These are phyloP conservation scores for Chalara sp. DNA, from an alignment of 2,329 filamentous ascomycete species.

Conservation along the genomic window DNA sequence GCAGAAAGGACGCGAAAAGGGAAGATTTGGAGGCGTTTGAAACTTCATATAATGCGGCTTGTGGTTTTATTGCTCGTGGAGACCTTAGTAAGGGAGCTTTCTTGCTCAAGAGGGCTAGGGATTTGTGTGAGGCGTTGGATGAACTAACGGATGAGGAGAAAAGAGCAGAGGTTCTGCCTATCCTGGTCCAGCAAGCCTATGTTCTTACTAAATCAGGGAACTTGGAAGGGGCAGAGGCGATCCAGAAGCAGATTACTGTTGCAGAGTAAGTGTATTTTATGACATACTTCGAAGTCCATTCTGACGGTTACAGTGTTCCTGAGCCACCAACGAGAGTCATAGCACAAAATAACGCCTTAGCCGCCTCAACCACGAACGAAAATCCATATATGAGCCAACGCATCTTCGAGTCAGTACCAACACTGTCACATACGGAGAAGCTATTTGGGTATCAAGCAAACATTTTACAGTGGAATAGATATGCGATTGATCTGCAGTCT, in stretches of 20 bases:
- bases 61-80: constrained; percentile 62
- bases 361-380: constrained; percentile 33
- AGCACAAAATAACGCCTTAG: constrained; percentile 56
- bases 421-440: constrained; percentile 49
- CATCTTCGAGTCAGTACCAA: constrained; percentile 47
- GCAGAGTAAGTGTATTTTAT: constrained; percentile 45
- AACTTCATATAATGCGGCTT: constrained; percentile 75
- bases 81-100: constrained; percentile 58
- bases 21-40: constrained; percentile 72
- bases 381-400: constrained; percentile 68
- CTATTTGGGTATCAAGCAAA: constrained; percentile 67
- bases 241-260: constrained; percentile 56
- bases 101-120: constrained; percentile 62
- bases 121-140: constrained; percentile 66
- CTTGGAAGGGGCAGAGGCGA: constrained; percentile 53
- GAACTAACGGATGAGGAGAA: constrained; percentile 71
- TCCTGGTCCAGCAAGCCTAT: constrained; percentile 70
- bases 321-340: constrained; percentile 62
- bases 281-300: neutral
- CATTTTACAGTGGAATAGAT: constrained; percentile 54
- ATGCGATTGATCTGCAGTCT: constrained; percentile 57
- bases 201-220: constrained; percentile 62
- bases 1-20: constrained; percentile 43
- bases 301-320: constrained; percentile 45
- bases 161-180: constrained; percentile 65